Conservation (phyloP, 768 basidiomycete genomes). For the Naganishia vishniacii region DNA sequence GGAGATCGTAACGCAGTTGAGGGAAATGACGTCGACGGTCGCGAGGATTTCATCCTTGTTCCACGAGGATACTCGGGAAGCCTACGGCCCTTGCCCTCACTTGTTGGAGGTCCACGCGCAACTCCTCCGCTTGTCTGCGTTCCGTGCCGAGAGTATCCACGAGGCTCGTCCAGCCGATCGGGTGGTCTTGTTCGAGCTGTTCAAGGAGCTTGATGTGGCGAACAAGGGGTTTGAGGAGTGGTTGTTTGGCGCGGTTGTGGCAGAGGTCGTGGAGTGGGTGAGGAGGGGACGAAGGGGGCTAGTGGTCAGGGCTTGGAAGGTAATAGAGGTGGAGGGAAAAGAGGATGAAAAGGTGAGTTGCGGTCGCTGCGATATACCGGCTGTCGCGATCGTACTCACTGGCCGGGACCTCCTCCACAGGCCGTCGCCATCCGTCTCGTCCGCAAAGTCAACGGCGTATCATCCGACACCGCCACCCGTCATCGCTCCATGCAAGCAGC, state of each 20-base stretch:
- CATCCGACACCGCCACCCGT: conserved; percentile 82
- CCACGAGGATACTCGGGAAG: conserved; percentile 64
- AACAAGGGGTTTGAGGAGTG: conserved; percentile 80
- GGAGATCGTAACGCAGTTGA: conserved; percentile 87
- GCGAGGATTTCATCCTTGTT: conserved; percentile 73
- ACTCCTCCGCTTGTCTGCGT: conserved; percentile 83
- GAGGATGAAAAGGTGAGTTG: conserved; percentile 82
- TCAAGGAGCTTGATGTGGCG: conserved; percentile 75
- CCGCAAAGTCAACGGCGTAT: conserved; percentile 83
- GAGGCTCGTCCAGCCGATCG: conserved; percentile 70
- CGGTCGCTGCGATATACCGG: too few species aligned
- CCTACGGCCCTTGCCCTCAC: conserved; percentile 73
- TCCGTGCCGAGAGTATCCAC: conserved; percentile 90
- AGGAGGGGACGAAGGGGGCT: conserved; percentile 73
- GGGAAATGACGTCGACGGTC: conserved; percentile 84
- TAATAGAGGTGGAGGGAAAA: conserved; percentile 83
- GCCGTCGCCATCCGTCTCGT: conserved; percentile 89
- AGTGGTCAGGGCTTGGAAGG: conserved; percentile 86
- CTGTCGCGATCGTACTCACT: neutral
- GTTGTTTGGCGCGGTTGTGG: conserved; percentile 55
- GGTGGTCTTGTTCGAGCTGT: conserved; percentile 54
- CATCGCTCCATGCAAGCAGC: conserved; percentile 90
- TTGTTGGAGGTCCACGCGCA: conserved; percentile 85
- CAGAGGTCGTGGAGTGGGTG: conserved; percentile 54
- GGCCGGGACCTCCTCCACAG: conserved; percentile 49